These are phyloP conservation scores for Diophrys sp. DNA, from an alignment of 73 alveolate species.

Conservation along the genomic window DNA sequence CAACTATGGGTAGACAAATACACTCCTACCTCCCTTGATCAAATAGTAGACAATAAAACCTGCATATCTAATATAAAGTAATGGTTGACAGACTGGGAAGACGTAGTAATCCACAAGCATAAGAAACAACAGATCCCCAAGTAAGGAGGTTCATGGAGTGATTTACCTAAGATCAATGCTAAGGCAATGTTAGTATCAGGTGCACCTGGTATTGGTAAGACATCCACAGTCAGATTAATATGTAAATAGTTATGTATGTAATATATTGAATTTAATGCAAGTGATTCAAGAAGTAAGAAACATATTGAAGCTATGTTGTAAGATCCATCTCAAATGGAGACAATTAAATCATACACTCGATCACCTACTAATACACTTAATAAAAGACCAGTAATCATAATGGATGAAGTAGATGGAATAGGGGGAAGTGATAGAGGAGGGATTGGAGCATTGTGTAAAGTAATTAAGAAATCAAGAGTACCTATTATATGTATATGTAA, in stretches of 20 bases:
- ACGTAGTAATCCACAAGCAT: conserved; percentile 75
- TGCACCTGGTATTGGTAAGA: no score
- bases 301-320: conserved; percentile 64
- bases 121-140: conserved; percentile 68
- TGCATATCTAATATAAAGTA: conserved; percentile 55
- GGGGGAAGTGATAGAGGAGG: conserved; percentile 99
- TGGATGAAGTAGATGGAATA: conserved; percentile 99
- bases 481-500: conserved; percentile 99
- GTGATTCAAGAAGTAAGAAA: conserved; percentile 81
- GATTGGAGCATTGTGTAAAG: conserved; percentile 91
- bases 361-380: conserved; percentile 15
- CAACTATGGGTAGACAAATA: conserved; percentile 92
- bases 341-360: conserved; percentile 8
- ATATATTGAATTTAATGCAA: conserved; percentile 78
- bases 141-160: conserved; percentile 63
- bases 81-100: conserved; percentile 94
- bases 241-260: conserved; percentile 79
- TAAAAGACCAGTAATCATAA: conserved; percentile 76
- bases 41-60: conserved; percentile 80
- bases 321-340: conserved; percentile 33
- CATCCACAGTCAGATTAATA: conserved; percentile 69
- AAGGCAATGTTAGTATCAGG: conserved; percentile 89
- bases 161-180: conserved; percentile 74
- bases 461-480: conserved; percentile 90
- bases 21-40: conserved; percentile 71